Conservation (phyloP, 495 filamentous ascomycete genomes). For the Annulohypoxylon nitens region DNA sequence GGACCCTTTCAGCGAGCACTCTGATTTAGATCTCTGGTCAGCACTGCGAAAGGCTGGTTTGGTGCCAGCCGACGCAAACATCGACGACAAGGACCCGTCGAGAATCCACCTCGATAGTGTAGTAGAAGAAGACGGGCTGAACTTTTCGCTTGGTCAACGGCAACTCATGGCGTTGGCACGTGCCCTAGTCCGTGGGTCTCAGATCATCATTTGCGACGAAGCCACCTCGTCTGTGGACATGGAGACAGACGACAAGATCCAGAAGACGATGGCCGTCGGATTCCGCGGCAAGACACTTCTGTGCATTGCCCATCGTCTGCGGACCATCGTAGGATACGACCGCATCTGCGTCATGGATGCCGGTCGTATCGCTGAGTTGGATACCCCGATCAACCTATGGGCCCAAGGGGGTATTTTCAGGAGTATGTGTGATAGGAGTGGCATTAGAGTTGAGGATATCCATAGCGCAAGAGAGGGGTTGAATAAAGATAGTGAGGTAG, state of each 20-base stretch:
- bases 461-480: constrained; percentile 42
- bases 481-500: constrained; percentile 7
- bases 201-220: constrained; percentile 97
- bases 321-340: constrained; percentile 94
- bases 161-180: constrained; percentile 96
- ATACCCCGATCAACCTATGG: constrained; percentile 78
- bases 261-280: constrained; percentile 85
- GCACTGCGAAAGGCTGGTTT: constrained; percentile 87
- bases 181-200: constrained; percentile 84
- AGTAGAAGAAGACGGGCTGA: constrained; percentile 95
- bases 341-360: constrained; percentile 96
- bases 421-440: constrained; percentile 92
- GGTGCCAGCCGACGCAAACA: constrained; percentile 64
- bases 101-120: constrained; percentile 84
- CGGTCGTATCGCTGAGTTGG: constrained; percentile 87
- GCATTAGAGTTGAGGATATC: constrained; percentile 84
- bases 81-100: constrained; percentile 53
- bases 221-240: constrained; percentile 94
- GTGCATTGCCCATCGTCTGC: constrained; percentile 93
- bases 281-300: constrained; percentile 92
- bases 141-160: constrained; percentile 96
- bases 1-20: constrained; percentile 90
- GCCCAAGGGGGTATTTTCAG: constrained; percentile 79
- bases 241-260: constrained; percentile 96
- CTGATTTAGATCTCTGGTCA: constrained; percentile 88